These are phyloP conservation scores for Cladorrhinum samala DNA, from an alignment of 495 filamentous ascomycete species.

Conservation along the genomic window DNA sequence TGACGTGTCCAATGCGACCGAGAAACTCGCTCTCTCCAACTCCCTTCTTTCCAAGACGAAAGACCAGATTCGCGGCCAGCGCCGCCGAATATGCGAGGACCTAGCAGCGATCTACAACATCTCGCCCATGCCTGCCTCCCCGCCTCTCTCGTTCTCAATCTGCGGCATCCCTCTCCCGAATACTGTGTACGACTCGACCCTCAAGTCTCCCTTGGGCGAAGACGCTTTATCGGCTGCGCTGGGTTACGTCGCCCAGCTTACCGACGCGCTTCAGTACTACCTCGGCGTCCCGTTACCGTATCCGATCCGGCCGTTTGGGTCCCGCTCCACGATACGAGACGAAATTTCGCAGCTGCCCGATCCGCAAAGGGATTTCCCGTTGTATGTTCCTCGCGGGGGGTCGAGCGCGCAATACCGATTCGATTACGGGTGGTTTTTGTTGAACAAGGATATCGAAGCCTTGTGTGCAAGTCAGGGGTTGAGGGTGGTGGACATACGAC, in stretches of 20 bases:
- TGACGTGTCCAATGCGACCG: conserved; percentile 49
- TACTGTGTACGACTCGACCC: conserved; percentile 53
- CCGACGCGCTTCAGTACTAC: conserved; percentile 76
- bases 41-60: conserved; percentile 50
- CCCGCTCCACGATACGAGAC: conserved; percentile 72
- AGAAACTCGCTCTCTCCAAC: conserved; percentile 51
- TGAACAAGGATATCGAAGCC: conserved; percentile 90
- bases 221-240: conserved; percentile 73
- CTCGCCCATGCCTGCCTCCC: conserved; percentile 46
- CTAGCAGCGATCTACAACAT: conserved; percentile 74
- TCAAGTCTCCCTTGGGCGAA: conserved; percentile 40
- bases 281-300: conserved; percentile 75
- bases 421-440: conserved; percentile 88
- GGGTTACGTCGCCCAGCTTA: conserved; percentile 72
- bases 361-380: conserved; percentile 64
- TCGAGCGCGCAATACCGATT: conserved; percentile 72
- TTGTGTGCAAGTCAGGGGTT: conserved; percentile 69
- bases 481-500: conserved; percentile 75
- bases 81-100: conserved; percentile 80
- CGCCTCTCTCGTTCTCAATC: conserved; percentile 69
- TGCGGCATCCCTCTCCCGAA: conserved; percentile 71
- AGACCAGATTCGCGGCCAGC: conserved; percentile 67
- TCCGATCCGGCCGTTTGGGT: conserved; percentile 63
- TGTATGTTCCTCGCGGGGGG: conserved; percentile 62
- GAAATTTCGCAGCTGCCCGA: conserved; percentile 63